These are phyloP conservation scores for Sophora flavescens DNA, from an alignment of 306 rosid species.

Conservation along the genomic window DNA sequence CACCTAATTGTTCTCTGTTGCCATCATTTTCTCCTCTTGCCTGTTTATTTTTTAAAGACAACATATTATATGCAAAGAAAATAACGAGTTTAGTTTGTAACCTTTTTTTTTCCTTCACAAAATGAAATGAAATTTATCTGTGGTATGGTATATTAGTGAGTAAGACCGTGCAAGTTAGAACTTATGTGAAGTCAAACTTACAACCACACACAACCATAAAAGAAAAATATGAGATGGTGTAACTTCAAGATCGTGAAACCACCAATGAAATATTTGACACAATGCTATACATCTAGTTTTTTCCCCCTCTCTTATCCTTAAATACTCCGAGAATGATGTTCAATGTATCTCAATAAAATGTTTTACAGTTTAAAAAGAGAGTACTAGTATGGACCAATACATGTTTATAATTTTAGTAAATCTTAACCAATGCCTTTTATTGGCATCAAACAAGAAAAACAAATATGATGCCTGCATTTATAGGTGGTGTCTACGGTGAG, in stretches of 20 bases:
- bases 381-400: no score
- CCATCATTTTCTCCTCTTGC: constrained; percentile 18
- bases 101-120: not conserved
- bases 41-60: constrained; percentile 23
- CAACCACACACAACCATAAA: not conserved
- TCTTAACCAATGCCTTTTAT: no score
- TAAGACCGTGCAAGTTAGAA: not conserved
- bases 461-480: no score
- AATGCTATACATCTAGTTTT: no score
- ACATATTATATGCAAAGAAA: not conserved
- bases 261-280: not conserved
- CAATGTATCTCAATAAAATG: no score
- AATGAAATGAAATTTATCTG: not conserved
- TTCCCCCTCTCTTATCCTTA: no score
- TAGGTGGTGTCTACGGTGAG: no score
- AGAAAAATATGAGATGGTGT: not conserved
- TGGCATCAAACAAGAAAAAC: no score
- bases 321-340: no score
- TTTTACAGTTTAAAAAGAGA: no score
- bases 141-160: not conserved
- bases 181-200: not conserved
- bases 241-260: not conserved
- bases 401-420: no score
- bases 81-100: not conserved
- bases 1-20: constrained; percentile 21